These are phyloP conservation scores for Penicillium brevicompactum DNA, from an alignment of 2,329 filamentous ascomycete species.

Conservation along the genomic window DNA sequence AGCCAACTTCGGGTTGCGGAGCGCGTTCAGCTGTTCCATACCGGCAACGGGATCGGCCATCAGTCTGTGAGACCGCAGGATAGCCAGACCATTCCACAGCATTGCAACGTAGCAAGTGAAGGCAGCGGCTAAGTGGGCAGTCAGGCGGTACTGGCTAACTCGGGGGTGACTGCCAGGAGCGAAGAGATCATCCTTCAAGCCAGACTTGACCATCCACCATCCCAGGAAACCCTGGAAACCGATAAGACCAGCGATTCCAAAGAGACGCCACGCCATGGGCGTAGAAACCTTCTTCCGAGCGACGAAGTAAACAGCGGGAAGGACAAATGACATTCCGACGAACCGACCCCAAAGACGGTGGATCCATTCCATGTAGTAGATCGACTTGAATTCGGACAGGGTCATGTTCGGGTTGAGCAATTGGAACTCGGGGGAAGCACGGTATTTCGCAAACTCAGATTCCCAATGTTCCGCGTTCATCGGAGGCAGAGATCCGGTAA, in stretches of 20 bases:
- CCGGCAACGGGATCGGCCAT: conserved; percentile 68
- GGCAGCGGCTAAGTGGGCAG: conserved; percentile 84
- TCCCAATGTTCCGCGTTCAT: conserved; percentile 81
- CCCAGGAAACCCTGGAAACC: conserved; percentile 94
- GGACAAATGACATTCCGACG: conserved; percentile 84
- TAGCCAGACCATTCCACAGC: conserved; percentile 82
- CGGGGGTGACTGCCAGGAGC: conserved; percentile 86
- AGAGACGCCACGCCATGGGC: conserved; percentile 74
- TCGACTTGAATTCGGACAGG: conserved; percentile 92
- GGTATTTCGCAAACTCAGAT: conserved; percentile 89
- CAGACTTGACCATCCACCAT: conserved; percentile 99
- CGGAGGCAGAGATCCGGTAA: conserved; percentile 88
- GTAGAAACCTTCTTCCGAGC: conserved; percentile 74
- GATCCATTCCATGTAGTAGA: conserved; percentile 99
- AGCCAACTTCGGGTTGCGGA: conserved; percentile 68
- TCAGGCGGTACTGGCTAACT: conserved; percentile 91
- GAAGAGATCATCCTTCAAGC: conserved; percentile 93
- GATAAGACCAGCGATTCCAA: conserved; percentile 84
- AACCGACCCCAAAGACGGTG: conserved; percentile 93
- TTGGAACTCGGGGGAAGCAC: conserved; percentile 87
- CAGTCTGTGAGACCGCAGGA: conserved; percentile 76
- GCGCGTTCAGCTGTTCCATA: conserved; percentile 59
- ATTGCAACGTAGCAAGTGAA: conserved; percentile 94
- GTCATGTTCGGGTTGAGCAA: conserved; percentile 92
- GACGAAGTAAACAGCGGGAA: conserved; percentile 88